Evolutionary conservation across 148 eudicot genomes (phyloP).

Genomic region (Chenopodium suecicum): DNA sequence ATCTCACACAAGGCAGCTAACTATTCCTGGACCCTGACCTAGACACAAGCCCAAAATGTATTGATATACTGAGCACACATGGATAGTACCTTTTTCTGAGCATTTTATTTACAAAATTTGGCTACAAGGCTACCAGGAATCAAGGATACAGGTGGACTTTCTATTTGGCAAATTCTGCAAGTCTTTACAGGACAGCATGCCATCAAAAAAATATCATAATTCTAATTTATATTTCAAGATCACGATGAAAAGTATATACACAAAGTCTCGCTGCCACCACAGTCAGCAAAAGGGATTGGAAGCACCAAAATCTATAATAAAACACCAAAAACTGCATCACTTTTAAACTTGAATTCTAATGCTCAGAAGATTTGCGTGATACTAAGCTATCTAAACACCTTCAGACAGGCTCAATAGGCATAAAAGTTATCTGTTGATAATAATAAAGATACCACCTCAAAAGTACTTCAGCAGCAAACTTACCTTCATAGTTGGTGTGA

Average conservation of each 20-base stretch:
- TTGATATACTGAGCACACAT: neutral
- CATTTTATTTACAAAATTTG: neutral
- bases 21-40: neutral
- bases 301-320: neutral
- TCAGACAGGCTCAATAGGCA: neutral
- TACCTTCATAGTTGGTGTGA: slow-evolving; percentile 86
- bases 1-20: neutral
- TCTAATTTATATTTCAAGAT: neutral
- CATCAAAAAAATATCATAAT: neutral
- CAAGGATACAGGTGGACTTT: neutral
- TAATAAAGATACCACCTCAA: neutral
- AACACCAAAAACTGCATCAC: neutral
- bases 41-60: neutral
- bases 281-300: neutral
- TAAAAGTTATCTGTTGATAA: neutral
- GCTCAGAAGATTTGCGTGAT: neutral
- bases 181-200: neutral
- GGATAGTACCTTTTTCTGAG: neutral
- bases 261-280: neutral
- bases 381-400: slow-evolving; percentile 1
- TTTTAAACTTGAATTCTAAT: neutral
- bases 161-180: neutral
- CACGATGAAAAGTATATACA: neutral
- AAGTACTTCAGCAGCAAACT: slow-evolving; percentile 1
- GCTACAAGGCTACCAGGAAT: neutral